These are phyloP conservation scores for Aspergillus pseudoglaucus DNA, from an alignment of 2,329 filamentous ascomycete genomes.

Conservation along the genomic window DNA sequence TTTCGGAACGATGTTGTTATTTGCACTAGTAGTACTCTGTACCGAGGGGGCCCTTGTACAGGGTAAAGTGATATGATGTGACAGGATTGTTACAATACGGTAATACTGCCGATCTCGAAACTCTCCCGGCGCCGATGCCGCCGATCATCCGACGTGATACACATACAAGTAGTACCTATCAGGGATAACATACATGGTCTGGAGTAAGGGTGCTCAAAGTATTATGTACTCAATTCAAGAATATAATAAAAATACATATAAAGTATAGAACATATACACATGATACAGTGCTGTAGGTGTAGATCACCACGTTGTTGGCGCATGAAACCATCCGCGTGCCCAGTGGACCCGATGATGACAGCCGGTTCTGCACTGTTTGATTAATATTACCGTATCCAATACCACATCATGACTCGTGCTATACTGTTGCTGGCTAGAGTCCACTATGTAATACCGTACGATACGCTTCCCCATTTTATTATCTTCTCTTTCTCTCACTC, in stretches of 20 bases:
- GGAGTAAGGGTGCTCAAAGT: no score
- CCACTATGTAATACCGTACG: no score
- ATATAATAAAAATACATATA: neutral
- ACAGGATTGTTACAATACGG: no score
- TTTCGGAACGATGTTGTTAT: no score
- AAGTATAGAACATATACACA: no score
- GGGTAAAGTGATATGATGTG: no score
- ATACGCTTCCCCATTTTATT: conserved; percentile 2
- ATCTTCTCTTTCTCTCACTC: conserved; percentile 2
- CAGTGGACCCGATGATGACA: conserved; percentile 33
- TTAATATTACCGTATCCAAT: neutral
- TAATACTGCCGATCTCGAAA: conserved; percentile 2
- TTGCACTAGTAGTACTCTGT: no score
- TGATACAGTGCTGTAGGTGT: no score
- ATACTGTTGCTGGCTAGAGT: no score
- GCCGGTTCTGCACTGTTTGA: conserved; percentile 24
- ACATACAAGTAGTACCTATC: neutral
- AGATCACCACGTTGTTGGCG: conserved; percentile 30
- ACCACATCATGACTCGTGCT: no score
- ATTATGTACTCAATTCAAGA: no score
- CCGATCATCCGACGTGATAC: conserved; percentile 18
- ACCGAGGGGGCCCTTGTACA: no score
- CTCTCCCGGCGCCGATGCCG: conserved; percentile 11
- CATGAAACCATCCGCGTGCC: conserved; percentile 34
- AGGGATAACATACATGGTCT: neutral